Evolutionary conservation across 441 rosid genomes (phyloP).

Genomic region (Populus hybrid): DNA sequence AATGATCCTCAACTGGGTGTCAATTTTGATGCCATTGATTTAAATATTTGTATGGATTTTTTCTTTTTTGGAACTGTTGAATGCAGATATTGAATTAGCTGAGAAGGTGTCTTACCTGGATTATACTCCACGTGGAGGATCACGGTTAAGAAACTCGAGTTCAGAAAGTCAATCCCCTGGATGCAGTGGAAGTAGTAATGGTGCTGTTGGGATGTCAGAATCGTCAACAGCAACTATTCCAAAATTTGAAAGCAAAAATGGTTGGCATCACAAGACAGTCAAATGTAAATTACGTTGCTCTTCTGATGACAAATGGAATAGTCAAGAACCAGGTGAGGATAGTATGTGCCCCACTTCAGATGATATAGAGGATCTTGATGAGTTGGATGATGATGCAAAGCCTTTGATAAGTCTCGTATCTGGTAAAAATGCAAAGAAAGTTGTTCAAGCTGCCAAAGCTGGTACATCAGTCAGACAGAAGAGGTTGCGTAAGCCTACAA

Average conservation of each 20-base stretch:
- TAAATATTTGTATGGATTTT: neutral
- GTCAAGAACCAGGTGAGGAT: conserved; percentile 24
- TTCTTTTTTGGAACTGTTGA: conserved; percentile 3
- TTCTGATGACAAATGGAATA: conserved; percentile 24
- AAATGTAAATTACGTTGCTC: conserved; percentile 21
- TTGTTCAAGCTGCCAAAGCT: conserved; percentile 25
- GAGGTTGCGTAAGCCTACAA: conserved; percentile 45
- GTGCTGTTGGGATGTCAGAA: conserved; percentile 47
- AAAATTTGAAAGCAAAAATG: conserved; percentile 38
- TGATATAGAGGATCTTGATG: conserved; percentile 28
- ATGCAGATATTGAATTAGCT: conserved; percentile 60
- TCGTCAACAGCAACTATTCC: conserved; percentile 42
- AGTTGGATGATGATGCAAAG: conserved; percentile 46
- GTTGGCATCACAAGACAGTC: conserved; percentile 27
- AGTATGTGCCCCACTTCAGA: conserved; percentile 16
- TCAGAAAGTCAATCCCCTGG: conserved; percentile 76
- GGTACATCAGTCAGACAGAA: conserved; percentile 26
- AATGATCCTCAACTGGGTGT: neutral
- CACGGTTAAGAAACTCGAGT: conserved; percentile 39
- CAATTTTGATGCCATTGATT: neutral
- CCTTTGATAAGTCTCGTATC: conserved; percentile 46
- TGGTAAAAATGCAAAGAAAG: conserved; percentile 38
- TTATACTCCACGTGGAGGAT: conserved; percentile 32
- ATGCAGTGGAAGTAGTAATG: conserved; percentile 50
- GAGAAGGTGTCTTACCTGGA: conserved; percentile 46